Conservation (phyloP, 2,329 filamentous ascomycete species). For the Penicillium rolfsii region DNA sequence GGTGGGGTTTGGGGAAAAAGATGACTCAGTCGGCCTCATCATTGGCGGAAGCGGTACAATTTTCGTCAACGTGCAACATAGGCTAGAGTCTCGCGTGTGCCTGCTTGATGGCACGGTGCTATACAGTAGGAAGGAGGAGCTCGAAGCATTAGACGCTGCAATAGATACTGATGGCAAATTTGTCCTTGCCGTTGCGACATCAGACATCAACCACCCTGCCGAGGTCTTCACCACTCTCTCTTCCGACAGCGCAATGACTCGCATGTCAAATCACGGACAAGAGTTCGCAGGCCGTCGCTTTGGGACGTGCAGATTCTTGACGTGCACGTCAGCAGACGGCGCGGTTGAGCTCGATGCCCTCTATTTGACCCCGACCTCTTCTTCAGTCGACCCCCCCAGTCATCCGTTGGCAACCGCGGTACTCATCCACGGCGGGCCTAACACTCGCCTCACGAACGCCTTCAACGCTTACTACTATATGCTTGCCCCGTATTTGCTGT, state of each 20-base stretch:
- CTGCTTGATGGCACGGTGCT: conserved; percentile 9
- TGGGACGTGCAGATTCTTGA: conserved; percentile 10
- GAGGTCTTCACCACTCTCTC: conserved; percentile 12
- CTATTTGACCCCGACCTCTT: background rate
- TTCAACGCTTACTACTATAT: conserved; percentile 22
- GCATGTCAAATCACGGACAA: conserved; percentile 12
- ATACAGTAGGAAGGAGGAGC: conserved; percentile 11
- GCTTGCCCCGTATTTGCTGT: conserved; percentile 18
- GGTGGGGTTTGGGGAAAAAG: background rate
- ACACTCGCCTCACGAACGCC: conserved; percentile 16
- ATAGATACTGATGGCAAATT: conserved; percentile 9
- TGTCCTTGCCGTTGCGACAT: conserved; percentile 10
- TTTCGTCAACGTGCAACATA: conserved; percentile 11
- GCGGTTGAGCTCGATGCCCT: conserved; percentile 7
- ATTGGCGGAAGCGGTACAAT: conserved; percentile 5
- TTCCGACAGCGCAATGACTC: conserved; percentile 8
- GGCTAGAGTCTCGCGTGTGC: conserved; percentile 12
- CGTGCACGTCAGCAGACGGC: conserved; percentile 8
- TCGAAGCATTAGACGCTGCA: conserved; percentile 11
- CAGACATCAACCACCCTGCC: conserved; percentile 10
- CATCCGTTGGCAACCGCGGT: conserved; percentile 20
- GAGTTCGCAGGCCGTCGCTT: conserved; percentile 8
- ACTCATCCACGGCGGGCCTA: conserved; percentile 24
- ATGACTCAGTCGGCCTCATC: conserved; percentile 10
- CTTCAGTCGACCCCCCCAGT: background rate